Conservation (phyloP, 768 basidiomycete genomes). For the Russula dissimulans region DNA sequence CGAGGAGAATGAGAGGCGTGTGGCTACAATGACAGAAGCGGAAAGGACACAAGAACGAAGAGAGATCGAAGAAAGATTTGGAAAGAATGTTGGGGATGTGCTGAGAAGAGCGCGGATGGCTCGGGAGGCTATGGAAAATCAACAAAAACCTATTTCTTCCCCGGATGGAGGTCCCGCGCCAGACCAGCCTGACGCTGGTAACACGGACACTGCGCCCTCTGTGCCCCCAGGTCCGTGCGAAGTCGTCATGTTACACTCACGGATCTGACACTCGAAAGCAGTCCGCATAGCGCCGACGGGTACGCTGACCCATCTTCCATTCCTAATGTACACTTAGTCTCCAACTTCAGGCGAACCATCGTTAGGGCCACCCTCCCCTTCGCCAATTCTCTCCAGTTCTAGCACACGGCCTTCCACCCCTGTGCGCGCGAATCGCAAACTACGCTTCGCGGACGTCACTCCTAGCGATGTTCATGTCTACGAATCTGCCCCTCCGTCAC, state of each 20-base stretch:
- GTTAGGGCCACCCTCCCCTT: slow-evolving; percentile 14
- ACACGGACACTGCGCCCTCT: neutral
- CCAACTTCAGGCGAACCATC: neutral
- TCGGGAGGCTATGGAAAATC: slow-evolving; percentile 30
- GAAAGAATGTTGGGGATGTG: slow-evolving; percentile 52
- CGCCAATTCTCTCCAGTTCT: slow-evolving; percentile 38
- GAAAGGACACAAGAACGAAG: slow-evolving; percentile 57
- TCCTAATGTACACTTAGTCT: neutral
- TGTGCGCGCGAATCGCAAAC: slow-evolving; percentile 33
- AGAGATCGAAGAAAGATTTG: slow-evolving; percentile 66
- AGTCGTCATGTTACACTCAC: neutral
- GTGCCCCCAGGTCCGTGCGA: neutral
- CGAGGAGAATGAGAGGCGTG: slow-evolving; percentile 52
- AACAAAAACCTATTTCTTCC: neutral
- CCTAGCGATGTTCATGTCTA: slow-evolving; percentile 75
- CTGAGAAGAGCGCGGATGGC: slow-evolving; percentile 46
- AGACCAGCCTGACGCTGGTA: neutral
- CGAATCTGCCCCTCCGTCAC: slow-evolving; percentile 72
- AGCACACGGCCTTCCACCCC: slow-evolving; percentile 54
- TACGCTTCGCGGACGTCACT: slow-evolving; percentile 70
- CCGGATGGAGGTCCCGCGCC: neutral
- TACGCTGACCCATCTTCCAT: neutral
- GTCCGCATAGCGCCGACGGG: neutral
- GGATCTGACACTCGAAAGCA: neutral
- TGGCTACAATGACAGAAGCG: slow-evolving; percentile 61